Base-by-base conservation (phyloP, 2,329 filamentous ascomycete genomes). In the Aquanectria penicillioides region DNA sequence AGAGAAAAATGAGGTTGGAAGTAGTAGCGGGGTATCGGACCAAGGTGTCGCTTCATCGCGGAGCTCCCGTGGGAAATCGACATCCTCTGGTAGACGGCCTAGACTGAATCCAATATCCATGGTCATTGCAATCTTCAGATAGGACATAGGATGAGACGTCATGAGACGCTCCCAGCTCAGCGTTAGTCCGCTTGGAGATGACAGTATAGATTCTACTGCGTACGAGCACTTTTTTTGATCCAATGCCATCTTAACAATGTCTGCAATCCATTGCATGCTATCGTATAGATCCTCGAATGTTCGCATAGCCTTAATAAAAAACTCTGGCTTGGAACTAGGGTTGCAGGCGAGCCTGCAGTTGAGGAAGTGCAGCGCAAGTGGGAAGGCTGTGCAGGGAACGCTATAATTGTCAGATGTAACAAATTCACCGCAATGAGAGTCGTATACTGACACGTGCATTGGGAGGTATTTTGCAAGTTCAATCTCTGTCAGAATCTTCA, bases 41-140 rank as follows among this genome's bases (percentile, higher is more conserved):
- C n/a, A n/a, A n/a, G n/a, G n/a, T n/a, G n/a, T n/a, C n/a, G n/a
- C n/a, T n/a, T n/a, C n/a, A n/a, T n/a, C n/a, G n/a, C n/a, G n/a
- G n/a, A n/a, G n/a, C n/a, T n/a, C n/a, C n/a, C n/a, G n/a, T n/a
- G 47, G 44, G 26, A 48, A 48, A 11, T 48, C 44, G 3, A 1
- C 7, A 9, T 34, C 31, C 8, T 48, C 31, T n/a, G 44, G 44
- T 3, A 48, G 6, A 3, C 44, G 44, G 10, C 44, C 44, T 20
- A 36, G 44, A 10, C 33, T 48, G 13, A 48, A 36, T 5, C 44
- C 26, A 12, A 48, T n/a, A 28, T 48, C 44, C 44, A 48, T 48
- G 3, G 44, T 48, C 1, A 48, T 22, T 4, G 31, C 44, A 18
- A 48, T 29, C 6, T 15, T 34, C n/a, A 48, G 20, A 11, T 48